Evolutionary conservation across 139 green algal species (phyloP).

Genomic region (Spirogloea muscicola): DNA sequence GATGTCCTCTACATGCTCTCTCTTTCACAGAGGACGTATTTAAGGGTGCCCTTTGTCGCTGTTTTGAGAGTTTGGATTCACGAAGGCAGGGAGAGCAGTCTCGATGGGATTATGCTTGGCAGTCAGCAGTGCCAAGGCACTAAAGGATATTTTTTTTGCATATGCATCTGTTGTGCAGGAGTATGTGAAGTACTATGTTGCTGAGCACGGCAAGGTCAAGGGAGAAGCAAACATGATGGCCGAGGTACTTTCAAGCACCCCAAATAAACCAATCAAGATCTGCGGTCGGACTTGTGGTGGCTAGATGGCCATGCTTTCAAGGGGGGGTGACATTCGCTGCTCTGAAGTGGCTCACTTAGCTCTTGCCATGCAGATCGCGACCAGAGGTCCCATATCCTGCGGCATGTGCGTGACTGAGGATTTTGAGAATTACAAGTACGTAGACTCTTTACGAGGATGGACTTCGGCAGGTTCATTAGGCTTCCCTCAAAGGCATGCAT

Average conservation of each 20-base stretch:
- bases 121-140: not conserved
- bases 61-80: not conserved
- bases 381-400: slow-evolving; percentile 80
- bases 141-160: not conserved
- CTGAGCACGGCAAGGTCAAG: slow-evolving; percentile 67
- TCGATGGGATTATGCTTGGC: not conserved
- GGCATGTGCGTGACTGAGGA: slow-evolving; percentile 65
- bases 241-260: slow-evolving; percentile 14
- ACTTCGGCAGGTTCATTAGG: not conserved
- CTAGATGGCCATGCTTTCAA: not conserved
- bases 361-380: slow-evolving; percentile 13
- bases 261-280: not conserved
- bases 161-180: slow-evolving; percentile 52
- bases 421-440: slow-evolving; percentile 59
- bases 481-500: not conserved
- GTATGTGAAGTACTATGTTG: slow-evolving; percentile 53
- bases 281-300: not conserved
- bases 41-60: not conserved
- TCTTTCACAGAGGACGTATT: not conserved
- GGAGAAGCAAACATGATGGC: slow-evolving; percentile 68
- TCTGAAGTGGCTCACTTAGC: not conserved
- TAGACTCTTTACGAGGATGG: not conserved
- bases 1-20: not conserved
- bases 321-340: not conserved
- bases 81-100: not conserved